Base-by-base conservation (phyloP, 805 yeast genomes). In the Candida adriatica region DNA sequence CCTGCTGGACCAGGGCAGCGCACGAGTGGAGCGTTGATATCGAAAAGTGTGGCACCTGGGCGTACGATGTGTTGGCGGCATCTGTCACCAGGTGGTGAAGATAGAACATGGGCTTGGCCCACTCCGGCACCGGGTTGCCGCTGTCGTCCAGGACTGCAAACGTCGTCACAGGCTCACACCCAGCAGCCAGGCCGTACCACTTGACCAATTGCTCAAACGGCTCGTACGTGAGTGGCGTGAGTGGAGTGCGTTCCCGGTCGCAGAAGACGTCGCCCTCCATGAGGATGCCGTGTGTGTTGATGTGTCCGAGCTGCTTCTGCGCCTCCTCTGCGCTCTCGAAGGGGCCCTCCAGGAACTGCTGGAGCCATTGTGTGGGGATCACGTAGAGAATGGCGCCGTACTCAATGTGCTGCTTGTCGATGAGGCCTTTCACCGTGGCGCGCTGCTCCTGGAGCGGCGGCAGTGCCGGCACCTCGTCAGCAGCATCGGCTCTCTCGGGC, bases 131-230 rank as follows among this genome's bases (percentile, higher is more conserved):
- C 38, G 59, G 34, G 4, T 26, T 8, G 27, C 58, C 35, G 21
- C 47, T 34, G 23, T 48, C 51, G 23, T 56, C 58, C 9, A 37
- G 29, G 15, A 66, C 44, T 8, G 62, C 41, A 13, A 41, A 46
- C 4, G 76, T 61, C n/a, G 42, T 38, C 1, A 68, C 51, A 1
- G 68, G 61, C 6, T 39, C 38, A 6, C 67, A 58, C 5, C 47
- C 49, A 1, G 66, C 64, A 2, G 54, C 47, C 15, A 70, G 30
- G 0, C 81, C 82, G 50, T 75, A 78, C 77, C 80, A 72, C 19
- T 61, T 58, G 1, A 49, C 53, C 8, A 79, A 50, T 36, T 59
- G 47, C 3, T 59, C 45, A 42, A 72, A 78, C 3, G 69, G 61
- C 5, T 57, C 52, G 6, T 66, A 67, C 0, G 72, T 56, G 1